Evolutionary conservation across 768 basidiomycete genomes (phyloP).

Genomic region (Panus rudis): DNA sequence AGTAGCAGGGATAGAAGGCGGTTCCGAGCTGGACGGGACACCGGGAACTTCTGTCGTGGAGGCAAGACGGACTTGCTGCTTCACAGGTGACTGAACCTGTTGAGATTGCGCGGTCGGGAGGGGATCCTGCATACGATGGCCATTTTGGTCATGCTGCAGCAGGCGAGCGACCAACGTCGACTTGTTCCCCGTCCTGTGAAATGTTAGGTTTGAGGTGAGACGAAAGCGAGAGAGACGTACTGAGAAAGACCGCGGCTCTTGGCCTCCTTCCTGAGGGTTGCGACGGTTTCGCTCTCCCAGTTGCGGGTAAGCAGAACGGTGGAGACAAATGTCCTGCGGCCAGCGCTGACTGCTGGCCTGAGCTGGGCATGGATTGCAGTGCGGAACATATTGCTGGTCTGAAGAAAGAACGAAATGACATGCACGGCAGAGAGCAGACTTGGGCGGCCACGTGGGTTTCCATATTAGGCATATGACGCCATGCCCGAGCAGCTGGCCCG

Average conservation of each 20-base stretch:
- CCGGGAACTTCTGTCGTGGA: constrained; percentile 32
- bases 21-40: constrained; percentile 32
- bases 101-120: constrained; percentile 6
- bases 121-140: constrained; percentile 13
- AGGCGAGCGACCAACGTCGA: constrained; percentile 47
- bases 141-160: constrained; percentile 39
- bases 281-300: constrained; percentile 47
- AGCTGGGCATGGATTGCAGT: constrained; percentile 15
- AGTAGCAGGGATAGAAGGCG: constrained; percentile 15
- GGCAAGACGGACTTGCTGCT: constrained; percentile 20
- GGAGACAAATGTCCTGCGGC: constrained; percentile 38
- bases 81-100: constrained; percentile 6
- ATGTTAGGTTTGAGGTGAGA: constrained; percentile 6
- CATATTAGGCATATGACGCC: no score
- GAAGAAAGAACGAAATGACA: constrained; percentile 6
- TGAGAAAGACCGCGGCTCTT: constrained; percentile 47
- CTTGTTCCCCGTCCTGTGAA: constrained; percentile 51
- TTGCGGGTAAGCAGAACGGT: constrained; percentile 49
- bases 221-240: constrained; percentile 27
- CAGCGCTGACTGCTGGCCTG: constrained; percentile 15
- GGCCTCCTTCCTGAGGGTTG: constrained; percentile 45
- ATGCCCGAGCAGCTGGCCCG: no score
- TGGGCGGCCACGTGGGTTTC: no score
- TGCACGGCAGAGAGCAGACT: no score
- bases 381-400: constrained; percentile 22